These are phyloP conservation scores for Zymoseptoria passerinii DNA, from an alignment of 2,329 filamentous ascomycete species.

Conservation along the genomic window DNA sequence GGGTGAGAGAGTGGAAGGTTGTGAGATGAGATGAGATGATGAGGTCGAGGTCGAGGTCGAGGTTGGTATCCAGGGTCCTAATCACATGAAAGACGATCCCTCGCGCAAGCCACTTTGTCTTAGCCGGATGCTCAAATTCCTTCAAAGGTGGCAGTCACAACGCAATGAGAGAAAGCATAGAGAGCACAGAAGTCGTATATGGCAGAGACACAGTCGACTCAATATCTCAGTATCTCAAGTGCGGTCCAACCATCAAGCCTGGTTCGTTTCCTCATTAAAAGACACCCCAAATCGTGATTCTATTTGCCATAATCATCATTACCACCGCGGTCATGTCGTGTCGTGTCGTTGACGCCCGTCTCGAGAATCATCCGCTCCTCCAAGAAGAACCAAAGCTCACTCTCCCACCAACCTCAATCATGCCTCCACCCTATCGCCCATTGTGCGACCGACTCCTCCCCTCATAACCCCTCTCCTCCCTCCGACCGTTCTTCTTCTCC, in stretches of 20 bases:
- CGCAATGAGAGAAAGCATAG: no score
- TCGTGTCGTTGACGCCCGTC: background rate
- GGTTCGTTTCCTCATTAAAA: no score
- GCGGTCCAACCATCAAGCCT: no score
- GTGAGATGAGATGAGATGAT: background rate
- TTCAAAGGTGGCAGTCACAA: no score
- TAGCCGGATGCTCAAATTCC: background rate
- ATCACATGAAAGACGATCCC: background rate
- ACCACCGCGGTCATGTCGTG: background rate
- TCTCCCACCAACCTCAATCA: no score
- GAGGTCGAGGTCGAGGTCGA: background rate
- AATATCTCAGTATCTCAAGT: no score
- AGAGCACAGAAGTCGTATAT: no score
- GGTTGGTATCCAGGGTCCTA: background rate
- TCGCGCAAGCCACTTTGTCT: background rate
- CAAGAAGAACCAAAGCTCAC: background rate
- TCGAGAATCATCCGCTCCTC: background rate
- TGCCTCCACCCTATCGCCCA: background rate
- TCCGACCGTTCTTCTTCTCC: constrained; percentile 19
- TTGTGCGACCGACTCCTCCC: constrained; percentile 6
- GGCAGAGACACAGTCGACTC: no score
- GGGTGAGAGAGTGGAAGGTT: background rate
- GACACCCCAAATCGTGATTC: background rate
- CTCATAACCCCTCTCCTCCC: constrained; percentile 11
- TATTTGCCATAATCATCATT: background rate